A percentile compares a stretch with the other conserved stretches of the same genome.
These are phyloP conservation scores for Lentinus tigrinus DNA, from an alignment of 768 basidiomycete species.

Conservation along the genomic window DNA sequence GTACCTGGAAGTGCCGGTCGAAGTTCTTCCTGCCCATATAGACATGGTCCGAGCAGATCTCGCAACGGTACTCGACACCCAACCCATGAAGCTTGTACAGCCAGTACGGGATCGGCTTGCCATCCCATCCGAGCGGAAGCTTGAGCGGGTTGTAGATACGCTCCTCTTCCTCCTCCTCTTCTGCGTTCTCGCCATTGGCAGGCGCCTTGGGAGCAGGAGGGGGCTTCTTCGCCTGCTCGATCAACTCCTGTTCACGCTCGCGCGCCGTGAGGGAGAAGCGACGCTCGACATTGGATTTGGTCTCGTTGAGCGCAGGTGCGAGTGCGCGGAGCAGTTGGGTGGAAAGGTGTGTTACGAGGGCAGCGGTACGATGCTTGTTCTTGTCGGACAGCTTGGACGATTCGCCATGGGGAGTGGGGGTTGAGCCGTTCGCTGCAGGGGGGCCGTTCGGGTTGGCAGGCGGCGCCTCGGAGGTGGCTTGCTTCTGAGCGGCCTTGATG, in stretches of 20 bases:
- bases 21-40: constrained; percentile 99
- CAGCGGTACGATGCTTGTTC: constrained; percentile 60
- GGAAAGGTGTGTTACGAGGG: constrained; percentile 69
- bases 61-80: constrained; percentile 96
- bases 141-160: constrained; percentile 98
- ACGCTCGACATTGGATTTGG: constrained; percentile 94
- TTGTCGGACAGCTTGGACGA: constrained; percentile 32
- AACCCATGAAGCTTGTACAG: constrained; percentile 96
- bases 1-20: constrained; percentile 89
- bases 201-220: constrained; percentile 47
- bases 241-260: constrained; percentile 91
- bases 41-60: constrained; percentile 95
- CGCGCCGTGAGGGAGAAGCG: constrained; percentile 95
- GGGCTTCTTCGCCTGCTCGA: constrained; percentile 64
- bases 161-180: constrained; percentile 94
- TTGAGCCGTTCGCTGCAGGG: constrained; percentile 52
- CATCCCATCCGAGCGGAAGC: constrained; percentile 95
- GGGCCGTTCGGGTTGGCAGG: constrained; percentile 62
- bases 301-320: constrained; percentile 72
- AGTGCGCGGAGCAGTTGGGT: constrained; percentile 67
- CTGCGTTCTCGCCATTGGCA: constrained; percentile 45
- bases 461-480: constrained; percentile 45
- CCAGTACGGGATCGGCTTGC: constrained; percentile 99
- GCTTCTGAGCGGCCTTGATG: constrained; percentile 82
- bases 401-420: constrained; percentile 24